Conservation (phyloP, 1,139 yeast species). For the Arxiozyma telluris region DNA sequence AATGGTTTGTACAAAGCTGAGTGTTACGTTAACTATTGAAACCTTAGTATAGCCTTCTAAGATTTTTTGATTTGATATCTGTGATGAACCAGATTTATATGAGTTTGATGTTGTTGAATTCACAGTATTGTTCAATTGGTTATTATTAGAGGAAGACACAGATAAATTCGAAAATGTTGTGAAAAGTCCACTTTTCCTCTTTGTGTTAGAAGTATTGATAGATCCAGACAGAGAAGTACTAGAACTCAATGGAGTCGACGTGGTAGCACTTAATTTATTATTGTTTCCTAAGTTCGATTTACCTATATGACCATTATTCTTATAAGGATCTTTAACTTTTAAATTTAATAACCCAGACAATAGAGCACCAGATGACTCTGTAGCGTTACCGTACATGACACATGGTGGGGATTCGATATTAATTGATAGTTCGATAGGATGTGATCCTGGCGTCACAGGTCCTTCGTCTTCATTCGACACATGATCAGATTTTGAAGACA, state of each 20-base stretch:
- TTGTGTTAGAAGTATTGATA: neutral
- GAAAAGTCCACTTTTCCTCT: slow-evolving; percentile 12
- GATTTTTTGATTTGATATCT: slow-evolving; percentile 12
- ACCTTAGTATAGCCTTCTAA: slow-evolving; percentile 25
- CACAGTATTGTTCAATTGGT: neutral
- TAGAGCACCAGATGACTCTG: slow-evolving; percentile 77
- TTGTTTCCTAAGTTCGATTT: neutral
- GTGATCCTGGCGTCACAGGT: slow-evolving; percentile 6
- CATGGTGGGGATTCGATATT: slow-evolving; percentile 86
- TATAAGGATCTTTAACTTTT: slow-evolving; percentile 19
- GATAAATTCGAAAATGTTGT: slow-evolving; percentile 14
- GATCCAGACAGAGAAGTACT: neutral
- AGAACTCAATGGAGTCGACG: neutral
- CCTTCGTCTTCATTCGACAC: neutral
- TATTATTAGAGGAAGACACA: slow-evolving; percentile 1
- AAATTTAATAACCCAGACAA: slow-evolving; percentile 60
- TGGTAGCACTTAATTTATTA: neutral
- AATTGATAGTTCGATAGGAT: slow-evolving; percentile 45
- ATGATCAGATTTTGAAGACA: slow-evolving; percentile 1
- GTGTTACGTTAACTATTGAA: slow-evolving; percentile 46
- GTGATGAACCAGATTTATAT: neutral
- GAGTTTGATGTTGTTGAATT: neutral
- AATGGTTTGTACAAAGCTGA: slow-evolving; percentile 63
- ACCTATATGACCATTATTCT: neutral
- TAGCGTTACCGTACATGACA: slow-evolving; percentile 68